Evolutionary conservation across 768 basidiomycete species (phyloP).

Genomic region (Kwoniella mangroviensis): DNA sequence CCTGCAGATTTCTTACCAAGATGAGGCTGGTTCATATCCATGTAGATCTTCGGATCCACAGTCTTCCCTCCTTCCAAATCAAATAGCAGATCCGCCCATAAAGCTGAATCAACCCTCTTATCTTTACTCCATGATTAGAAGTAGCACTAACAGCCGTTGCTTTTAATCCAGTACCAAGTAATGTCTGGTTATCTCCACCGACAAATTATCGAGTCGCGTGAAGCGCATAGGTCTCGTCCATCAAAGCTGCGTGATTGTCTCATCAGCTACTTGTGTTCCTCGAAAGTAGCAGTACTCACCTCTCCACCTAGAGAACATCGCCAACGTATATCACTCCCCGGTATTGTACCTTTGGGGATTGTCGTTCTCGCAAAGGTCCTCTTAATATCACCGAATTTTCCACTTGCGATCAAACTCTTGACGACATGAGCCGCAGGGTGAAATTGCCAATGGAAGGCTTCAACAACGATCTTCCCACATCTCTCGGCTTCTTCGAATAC

Average conservation of each 20-base stretch:
- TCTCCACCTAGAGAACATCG: constrained; percentile 11
- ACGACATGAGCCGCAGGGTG: constrained; percentile 19
- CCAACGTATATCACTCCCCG: constrained; percentile 19
- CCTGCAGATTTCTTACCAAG: not conserved
- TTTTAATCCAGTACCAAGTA: constrained; percentile 11
- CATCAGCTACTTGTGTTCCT: not conserved
- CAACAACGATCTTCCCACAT: constrained; percentile 1
- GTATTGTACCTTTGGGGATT: constrained; percentile 16
- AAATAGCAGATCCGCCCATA: constrained; percentile 15
- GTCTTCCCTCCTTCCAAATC: constrained; percentile 1
- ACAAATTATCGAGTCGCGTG: constrained; percentile 20
- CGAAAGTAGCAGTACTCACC: not conserved
- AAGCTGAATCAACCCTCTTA: constrained; percentile 16
- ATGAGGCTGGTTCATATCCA: constrained; percentile 15
- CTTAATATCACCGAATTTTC: constrained; percentile 19
- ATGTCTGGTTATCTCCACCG: constrained; percentile 11
- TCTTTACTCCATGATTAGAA: constrained; percentile 15
- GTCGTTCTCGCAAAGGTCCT: constrained; percentile 17
- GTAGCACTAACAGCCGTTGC: constrained; percentile 1
- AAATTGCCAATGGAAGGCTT: constrained; percentile 23
- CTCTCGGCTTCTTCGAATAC: constrained; percentile 11
- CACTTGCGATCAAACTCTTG: constrained; percentile 16
- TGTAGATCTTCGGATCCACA: constrained; percentile 12
- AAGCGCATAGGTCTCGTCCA: constrained; percentile 20
- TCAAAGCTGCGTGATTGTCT: not conserved